Base-by-base conservation (phyloP, 2,329 filamentous ascomycete species). In the Pestalotiopsis sp. region DNA sequence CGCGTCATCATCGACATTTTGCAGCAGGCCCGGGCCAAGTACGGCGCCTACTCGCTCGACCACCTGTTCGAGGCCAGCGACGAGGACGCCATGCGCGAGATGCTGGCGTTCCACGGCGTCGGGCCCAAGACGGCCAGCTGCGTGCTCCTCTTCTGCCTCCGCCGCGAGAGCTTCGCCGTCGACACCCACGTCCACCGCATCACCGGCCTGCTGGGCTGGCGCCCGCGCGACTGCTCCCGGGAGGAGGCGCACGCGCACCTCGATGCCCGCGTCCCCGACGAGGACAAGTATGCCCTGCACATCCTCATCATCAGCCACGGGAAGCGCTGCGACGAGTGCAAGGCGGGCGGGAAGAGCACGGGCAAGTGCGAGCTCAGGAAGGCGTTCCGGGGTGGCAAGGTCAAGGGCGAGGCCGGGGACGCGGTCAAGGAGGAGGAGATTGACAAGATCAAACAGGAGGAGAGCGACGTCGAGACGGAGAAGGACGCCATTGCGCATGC, bases 1-100 rank as follows among this genome's bases (percentile, higher is more conserved):
- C 90, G 87, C 68, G 88, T 90, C 72, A 93, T 95, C 72, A 88
- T 94, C 72, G 79, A 81, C 45, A 91, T 94, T 66, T 81, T 95
- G 74, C 81, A 86, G 62, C 90, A 93, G 75, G 91, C 90, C 49
- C 83, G 87, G 65, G 76, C 72, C 25, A 72, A 74, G 38, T 77
- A 84, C 73, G 83, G 82, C 3, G 59, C 23, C 1, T 85, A 85
- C 72, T 83, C 83, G 17, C 79, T 88, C 1, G 84, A 88, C 67
- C 83, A 87, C 72, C 76, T 88, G 13, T 84, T 85, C 62, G 70
- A 72, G 5, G 75, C 76, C 11, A 75, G 75, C 2, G 80, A 84
- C 72, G 82, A 82, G 7, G 84, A 84, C 7, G 84, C 82, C 57
- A 86, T 87, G 83, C 74, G 76, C 57, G 84, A 86, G 76, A 77